Base-by-base conservation (phyloP, 371 early-diverging fungal genomes). In the Modicella reniformis region DNA sequence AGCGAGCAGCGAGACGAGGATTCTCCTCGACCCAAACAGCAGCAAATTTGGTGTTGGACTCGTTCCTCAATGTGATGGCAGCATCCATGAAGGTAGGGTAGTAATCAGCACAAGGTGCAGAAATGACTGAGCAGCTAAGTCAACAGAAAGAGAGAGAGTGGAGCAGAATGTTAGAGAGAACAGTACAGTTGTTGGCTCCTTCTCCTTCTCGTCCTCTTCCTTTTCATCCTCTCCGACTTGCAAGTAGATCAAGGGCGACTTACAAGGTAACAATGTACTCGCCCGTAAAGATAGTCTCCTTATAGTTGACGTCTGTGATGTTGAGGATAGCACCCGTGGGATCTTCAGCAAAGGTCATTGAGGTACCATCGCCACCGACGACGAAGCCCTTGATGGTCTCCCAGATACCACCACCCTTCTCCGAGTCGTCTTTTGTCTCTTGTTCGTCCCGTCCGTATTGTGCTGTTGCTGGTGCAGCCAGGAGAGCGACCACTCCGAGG, bases 221-320 rank as follows among this genome's bases (percentile, higher is more conserved):
- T n/a, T n/a, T n/a, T n/a, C n/a, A n/a, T n/a, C n/a, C n/a, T n/a
- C n/a, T n/a, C n/a, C n/a, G n/a, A n/a, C n/a, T n/a, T n/a, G n/a
- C n/a, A n/a, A n/a, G n/a, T n/a, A n/a, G n/a, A n/a, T n/a, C n/a
- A n/a, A n/a, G n/a, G n/a, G n/a, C n/a, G 4, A 72, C 77, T 72
- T 68, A 76, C 77, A 76, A 76, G n/a, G 68, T 54, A 30, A 76
- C 41, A 58, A 76, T 65, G 61, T 71, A 76, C 59, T 76, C 77
- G 51, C 71, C 77, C 21, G 71, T 47, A 53, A 64, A 72, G 59
- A 76, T 44, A 9, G 54, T 51, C 2, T 67, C 65, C 52, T 52
- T 64, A 41, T 67, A 76, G 69, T 67, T 72, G 61, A 56, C 65
- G 32, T 76, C 77, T 13, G 77, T 76, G 48, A 71, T 28, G 64